Conservation (phyloP, 345 rosid species). For the Mallotus nudiflorus region DNA sequence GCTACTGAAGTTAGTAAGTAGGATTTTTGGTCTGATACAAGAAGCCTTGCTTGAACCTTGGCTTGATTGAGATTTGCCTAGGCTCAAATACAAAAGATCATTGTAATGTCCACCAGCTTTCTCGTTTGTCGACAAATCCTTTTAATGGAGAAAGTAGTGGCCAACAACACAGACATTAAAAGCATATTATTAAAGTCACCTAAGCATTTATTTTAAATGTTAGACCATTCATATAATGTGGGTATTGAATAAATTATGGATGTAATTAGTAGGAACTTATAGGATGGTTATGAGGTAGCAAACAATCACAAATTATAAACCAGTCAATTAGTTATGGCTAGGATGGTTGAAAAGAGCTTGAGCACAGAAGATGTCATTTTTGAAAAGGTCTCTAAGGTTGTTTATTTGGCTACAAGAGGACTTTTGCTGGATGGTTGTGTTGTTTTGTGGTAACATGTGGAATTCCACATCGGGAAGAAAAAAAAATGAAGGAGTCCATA, state of each 20-base stretch:
- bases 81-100: slow-evolving; percentile 74
- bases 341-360: slow-evolving; percentile 71
- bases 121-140: slow-evolving; percentile 77
- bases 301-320: slow-evolving; percentile 30
- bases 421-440: slow-evolving; percentile 60
- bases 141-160: slow-evolving; percentile 47
- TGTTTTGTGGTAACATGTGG: too few relatives aligned
- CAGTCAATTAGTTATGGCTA: slow-evolving; percentile 60
- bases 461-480: too few relatives aligned
- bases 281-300: slow-evolving; percentile 22
- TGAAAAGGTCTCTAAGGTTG: slow-evolving; percentile 59
- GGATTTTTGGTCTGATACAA: slow-evolving; percentile 58
- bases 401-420: slow-evolving; percentile 67
- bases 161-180: slow-evolving; percentile 53
- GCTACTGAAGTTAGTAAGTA: slow-evolving; percentile 65
- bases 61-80: slow-evolving; percentile 67
- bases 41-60: slow-evolving; percentile 70
- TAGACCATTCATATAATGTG: slow-evolving; percentile 49
- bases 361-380: slow-evolving; percentile 74
- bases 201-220: slow-evolving; percentile 43
- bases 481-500: too few relatives aligned
- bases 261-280: slow-evolving; percentile 39
- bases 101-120: slow-evolving; percentile 70
- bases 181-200: slow-evolving; percentile 42
- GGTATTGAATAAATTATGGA: slow-evolving; percentile 64